These are phyloP conservation scores for Persicaria tinctoria DNA, from an alignment of 148 eudicot genomes.

Conservation along the genomic window DNA sequence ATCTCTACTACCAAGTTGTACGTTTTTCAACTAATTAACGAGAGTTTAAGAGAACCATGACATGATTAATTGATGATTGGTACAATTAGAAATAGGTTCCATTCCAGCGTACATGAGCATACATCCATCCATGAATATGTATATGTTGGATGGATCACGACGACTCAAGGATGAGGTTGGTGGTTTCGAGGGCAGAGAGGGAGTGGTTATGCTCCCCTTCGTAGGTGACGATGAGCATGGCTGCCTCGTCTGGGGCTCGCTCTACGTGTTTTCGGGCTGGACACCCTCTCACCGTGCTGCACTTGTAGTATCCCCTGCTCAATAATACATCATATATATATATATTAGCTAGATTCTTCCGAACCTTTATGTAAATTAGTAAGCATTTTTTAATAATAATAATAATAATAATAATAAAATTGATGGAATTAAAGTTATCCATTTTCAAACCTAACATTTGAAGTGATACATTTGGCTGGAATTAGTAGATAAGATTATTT, in stretches of 20 bases:
- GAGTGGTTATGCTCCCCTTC: slow-evolving; percentile 93
- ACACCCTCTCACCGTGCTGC: slow-evolving; percentile 86
- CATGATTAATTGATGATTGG: not conserved
- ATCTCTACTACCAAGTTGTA: not conserved
- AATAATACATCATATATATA: not conserved
- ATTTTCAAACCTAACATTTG: not conserved
- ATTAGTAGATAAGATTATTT: too few species aligned
- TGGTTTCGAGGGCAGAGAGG: slow-evolving; percentile 38
- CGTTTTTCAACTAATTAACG: too few species aligned
- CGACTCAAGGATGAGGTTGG: slow-evolving; percentile 67
- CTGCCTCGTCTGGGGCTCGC: slow-evolving; percentile 75
- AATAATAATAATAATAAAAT: too few species aligned
- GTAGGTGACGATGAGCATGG: slow-evolving; percentile 76
- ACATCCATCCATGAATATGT: too few species aligned
- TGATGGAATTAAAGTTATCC: not conserved
- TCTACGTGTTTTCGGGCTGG: slow-evolving; percentile 94
- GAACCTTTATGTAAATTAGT: not conserved
- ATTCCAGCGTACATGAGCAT: too few species aligned
- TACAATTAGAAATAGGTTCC: not conserved
- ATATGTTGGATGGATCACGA: slow-evolving; percentile 26
- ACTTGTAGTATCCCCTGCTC: slow-evolving; percentile 88
- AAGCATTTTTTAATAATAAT: too few species aligned
- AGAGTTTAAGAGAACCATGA: too few species aligned
- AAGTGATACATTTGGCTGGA: not conserved
- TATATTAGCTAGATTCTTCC: too few species aligned